Base-by-base conservation (phyloP, 441 rosid genomes). In the Syzygium malaccense region DNA sequence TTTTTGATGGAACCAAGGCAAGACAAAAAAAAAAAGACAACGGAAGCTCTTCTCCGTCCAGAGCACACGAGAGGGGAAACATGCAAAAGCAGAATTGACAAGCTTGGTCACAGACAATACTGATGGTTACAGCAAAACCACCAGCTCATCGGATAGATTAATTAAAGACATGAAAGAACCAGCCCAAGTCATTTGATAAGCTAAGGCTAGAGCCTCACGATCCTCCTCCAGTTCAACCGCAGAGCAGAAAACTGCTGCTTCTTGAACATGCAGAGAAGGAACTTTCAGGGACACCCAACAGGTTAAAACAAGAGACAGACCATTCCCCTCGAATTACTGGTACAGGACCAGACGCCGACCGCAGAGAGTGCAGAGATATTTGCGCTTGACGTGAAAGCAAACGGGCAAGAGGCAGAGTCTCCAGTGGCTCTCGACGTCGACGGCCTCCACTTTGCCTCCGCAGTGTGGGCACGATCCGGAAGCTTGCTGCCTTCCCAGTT, bases 401-500 rank as follows among this genome's bases (percentile, higher is more conserved):
- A 97, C 60, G 85, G 97, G 96, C 87, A 97, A 90, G 94, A 95
- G 96, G 89, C 98, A 97, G 91, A 96, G 91, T 84, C 95, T 93
- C 97, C 97, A 93, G 71, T 92, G 93, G 5, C 90, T 95, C 93
- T 97, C 96, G 1, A 95, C 92, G 55, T 95, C 99, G 54, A 94
- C 84, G 86, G 97, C 96, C 86, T 93, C 90, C 62, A 97, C 95
- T 93, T 89, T 93, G 19, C 99, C 99, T 2, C 96, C 95, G 71
- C 99, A 97, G 91, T 93, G 93, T 0, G 99, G 98, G 88, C 99
- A 96, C 15, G 92, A 90, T 3, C 99, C 98, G 1, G 97, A 94
- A 32, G 99, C 99, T 64, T 92, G 86, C 80, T 93, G 96, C 64
- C 98, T 91, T 17, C 93, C 95, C 30, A 96, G 89, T 90, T 95